These are phyloP conservation scores for Aspergillus sp. DNA, from an alignment of 2,329 filamentous ascomycete species.

Conservation along the genomic window DNA sequence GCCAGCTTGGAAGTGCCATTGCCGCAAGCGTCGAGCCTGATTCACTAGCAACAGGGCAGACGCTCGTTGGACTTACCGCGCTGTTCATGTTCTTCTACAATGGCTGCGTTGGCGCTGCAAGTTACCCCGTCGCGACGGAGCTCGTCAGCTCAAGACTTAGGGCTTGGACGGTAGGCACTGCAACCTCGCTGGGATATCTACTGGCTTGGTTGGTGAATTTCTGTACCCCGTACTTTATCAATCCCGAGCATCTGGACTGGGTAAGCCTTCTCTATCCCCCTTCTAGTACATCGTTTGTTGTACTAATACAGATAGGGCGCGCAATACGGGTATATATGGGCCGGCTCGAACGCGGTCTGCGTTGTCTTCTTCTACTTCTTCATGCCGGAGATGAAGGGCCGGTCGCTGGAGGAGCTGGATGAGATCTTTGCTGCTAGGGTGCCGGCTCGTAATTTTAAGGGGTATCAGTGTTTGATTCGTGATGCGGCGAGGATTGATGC, in stretches of 20 bases:
- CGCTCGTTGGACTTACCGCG: not conserved
- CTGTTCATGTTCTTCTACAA: not conserved
- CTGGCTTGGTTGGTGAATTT: conserved; percentile 10
- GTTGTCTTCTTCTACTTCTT: conserved; percentile 26
- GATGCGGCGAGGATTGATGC: too few species aligned
- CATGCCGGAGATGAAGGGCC: conserved; percentile 32
- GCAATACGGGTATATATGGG: conserved; percentile 30
- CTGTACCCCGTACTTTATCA: conserved; percentile 42
- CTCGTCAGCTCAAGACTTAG: not conserved
- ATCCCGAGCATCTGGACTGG: conserved; percentile 38
- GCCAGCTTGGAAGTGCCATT: not conserved
- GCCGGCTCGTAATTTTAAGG: not conserved
- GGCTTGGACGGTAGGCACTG: not conserved
- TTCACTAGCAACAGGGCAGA: not conserved
- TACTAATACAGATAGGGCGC: conserved; percentile 4
- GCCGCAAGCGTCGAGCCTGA: not conserved
- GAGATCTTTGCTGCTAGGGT: not conserved
- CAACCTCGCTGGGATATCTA: not conserved
- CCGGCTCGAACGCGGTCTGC: conserved; percentile 16
- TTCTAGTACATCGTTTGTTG: not conserved
- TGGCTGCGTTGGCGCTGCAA: not conserved
- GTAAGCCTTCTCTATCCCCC: not conserved
- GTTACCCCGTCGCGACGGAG: not conserved
- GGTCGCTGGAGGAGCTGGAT: conserved; percentile 34
- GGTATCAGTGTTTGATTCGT: too few species aligned